Evolutionary conservation across 306 rosid species (phyloP), one percentile per base, ranked within the genome.

Genomic region (Morella rubra): DNA sequence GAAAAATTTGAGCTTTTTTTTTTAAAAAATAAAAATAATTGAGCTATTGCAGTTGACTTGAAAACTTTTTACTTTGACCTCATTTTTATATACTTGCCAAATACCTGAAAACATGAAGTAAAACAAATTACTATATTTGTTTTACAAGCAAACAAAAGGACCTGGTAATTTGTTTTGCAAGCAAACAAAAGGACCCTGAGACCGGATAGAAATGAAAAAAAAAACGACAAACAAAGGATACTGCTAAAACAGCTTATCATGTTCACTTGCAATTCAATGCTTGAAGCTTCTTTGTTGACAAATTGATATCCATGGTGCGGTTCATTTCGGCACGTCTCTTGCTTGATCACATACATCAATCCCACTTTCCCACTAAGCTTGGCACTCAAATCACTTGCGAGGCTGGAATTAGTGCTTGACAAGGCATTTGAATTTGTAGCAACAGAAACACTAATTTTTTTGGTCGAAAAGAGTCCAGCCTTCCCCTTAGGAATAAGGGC

Each of bases 361-460:
- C 19, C 71, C 44, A 69, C 81, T 67, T 83, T 83, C 7, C 86
- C 86, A 4, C 15, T 79, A 77, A 79, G 19, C 44, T n/a, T 50
- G 10, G 78, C 86, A 8, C 32, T 27, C 52, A 83, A 49, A 13
- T 83, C 86, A 44, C 56, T 65, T 2, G 72, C 78, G 4, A 83
- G 86, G 32, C 10, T 47, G 0, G 71, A 5, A 12, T 5, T 59
- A 15, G 19, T 75, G 13, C 60, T 53, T 5, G 75, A n/a, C 42
- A 83, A 22, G 7, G 73, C 54, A 0, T 32, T 47, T 2, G 83
- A 83, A 44, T 37, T 76, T 78, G 79, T 74, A n/a, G 24, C 71
- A 64, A 79, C 83, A 2, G 24, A 12, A 7, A 83, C 78, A 66
- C 37, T 18, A 8, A 83, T 61, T 13, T 79, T 83, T 55, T 79